These are phyloP conservation scores for Nakataea oryzae DNA, from an alignment of 2,329 filamentous ascomycete species.

Conservation along the genomic window DNA sequence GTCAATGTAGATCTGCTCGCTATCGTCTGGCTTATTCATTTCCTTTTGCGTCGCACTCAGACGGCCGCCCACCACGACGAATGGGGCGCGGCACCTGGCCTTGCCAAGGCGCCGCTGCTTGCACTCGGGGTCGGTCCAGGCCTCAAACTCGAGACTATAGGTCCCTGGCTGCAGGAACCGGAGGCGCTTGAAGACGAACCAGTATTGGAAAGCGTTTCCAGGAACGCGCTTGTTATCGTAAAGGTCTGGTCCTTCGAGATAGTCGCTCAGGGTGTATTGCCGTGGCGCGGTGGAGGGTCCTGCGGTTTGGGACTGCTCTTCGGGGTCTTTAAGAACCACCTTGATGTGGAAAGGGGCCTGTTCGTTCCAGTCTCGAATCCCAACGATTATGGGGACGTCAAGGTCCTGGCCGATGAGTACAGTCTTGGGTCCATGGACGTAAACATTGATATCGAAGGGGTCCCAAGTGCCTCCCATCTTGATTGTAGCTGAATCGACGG, in stretches of 20 bases:
- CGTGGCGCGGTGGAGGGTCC: too few relatives aligned
- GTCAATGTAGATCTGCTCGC: background rate
- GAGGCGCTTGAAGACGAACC: background rate
- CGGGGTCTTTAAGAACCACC: background rate
- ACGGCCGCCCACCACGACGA: background rate
- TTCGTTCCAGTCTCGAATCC: background rate
- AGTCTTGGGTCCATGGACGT: background rate
- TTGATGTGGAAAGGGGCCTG: background rate
- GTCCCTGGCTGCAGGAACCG: background rate
- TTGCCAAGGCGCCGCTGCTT: background rate
- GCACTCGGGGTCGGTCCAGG: too few relatives aligned
- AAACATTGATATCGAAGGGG: background rate
- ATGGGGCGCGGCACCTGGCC: background rate
- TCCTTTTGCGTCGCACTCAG: background rate
- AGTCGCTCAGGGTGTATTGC: background rate
- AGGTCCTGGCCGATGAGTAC: background rate
- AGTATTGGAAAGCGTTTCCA: background rate
- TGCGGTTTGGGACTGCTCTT: too few relatives aligned
- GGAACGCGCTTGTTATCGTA: background rate
- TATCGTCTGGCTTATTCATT: background rate
- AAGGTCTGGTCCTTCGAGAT: background rate
- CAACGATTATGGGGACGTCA: background rate
- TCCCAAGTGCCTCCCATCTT: too few relatives aligned
- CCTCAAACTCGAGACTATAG: background rate
- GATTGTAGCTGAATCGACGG: too few relatives aligned